phyloP scores from a whole-genome alignment of 306 rosid genomes.

The Cicer chorassanicum region DNA sequence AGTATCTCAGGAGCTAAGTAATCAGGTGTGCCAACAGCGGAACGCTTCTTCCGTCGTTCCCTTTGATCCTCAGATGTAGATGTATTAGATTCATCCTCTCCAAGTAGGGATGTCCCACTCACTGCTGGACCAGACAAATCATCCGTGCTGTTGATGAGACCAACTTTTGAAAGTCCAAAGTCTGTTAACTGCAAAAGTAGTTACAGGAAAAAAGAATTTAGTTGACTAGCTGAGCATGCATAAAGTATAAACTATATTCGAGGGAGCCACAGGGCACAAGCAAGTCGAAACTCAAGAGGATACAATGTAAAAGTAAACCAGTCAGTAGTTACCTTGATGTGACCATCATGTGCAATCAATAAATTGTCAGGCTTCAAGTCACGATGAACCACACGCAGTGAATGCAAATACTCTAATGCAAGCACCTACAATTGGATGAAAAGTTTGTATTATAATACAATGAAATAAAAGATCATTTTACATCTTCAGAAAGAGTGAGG shows the following conservation, averaged over 20 bases:
- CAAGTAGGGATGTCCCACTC: slow-evolving; percentile 76
- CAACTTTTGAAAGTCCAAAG: slow-evolving; percentile 98
- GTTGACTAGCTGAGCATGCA: slow-evolving; percentile 14
- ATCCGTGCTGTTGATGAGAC: slow-evolving; percentile 98
- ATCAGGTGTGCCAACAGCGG: slow-evolving; percentile 99
- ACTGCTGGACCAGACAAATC: slow-evolving; percentile 96
- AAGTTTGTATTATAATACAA: slow-evolving; percentile 21
- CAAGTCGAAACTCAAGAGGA: slow-evolving; percentile 34
- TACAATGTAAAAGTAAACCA: background rate
- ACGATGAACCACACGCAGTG: slow-evolving; percentile 89
- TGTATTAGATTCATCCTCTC: slow-evolving; percentile 71
- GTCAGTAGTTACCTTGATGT: slow-evolving; percentile 78
- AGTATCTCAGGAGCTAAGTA: slow-evolving; percentile 99
- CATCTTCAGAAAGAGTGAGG: slow-evolving; percentile 21
- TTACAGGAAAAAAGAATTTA: slow-evolving; percentile 4
- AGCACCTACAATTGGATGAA: slow-evolving; percentile 66
- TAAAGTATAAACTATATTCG: background rate
- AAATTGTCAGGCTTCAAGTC: slow-evolving; percentile 98
- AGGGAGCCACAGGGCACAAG: slow-evolving; percentile 6
- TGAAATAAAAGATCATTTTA: slow-evolving; percentile 17
- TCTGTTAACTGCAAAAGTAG: slow-evolving; percentile 81
- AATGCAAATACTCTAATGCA: slow-evolving; percentile 96
- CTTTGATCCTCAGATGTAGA: slow-evolving; percentile 79
- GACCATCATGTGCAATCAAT: slow-evolving; percentile 97
- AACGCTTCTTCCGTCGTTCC: slow-evolving; percentile 86